A percentile compares a stretch with the other conserved stretches of the same genome.
phyloP scores from a whole-genome alignment of 306 rosid genomes.

The Psophocarpus tetragonolobus region DNA sequence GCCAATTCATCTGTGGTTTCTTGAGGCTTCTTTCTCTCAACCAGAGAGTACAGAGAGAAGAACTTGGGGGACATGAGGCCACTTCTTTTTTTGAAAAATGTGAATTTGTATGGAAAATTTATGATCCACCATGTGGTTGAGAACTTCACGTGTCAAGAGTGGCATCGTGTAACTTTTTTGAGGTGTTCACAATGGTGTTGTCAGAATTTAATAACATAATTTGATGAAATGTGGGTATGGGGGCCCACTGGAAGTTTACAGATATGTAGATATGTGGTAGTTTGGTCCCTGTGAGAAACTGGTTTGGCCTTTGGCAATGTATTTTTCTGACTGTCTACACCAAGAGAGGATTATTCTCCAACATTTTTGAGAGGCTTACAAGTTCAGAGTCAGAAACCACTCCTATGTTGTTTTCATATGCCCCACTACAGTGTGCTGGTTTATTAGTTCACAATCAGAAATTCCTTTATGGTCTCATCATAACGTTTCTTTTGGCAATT shows the following conservation, averaged over 20 bases:
- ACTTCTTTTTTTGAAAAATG: not conserved
- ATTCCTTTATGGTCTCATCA: not conserved
- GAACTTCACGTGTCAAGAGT: slow-evolving; percentile 12
- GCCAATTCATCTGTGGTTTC: slow-evolving; percentile 32
- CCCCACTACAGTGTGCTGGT: not conserved
- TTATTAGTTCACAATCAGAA: not conserved
- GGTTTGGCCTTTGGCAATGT: slow-evolving; percentile 10
- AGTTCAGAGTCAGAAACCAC: not conserved
- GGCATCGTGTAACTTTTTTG: not conserved
- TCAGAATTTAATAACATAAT: slow-evolving; percentile 37
- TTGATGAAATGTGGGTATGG: slow-evolving; percentile 16
- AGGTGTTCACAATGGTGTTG: not conserved
- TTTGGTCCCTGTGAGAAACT: not conserved
- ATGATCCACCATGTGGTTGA: slow-evolving; percentile 20
- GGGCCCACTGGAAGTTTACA: slow-evolving; percentile 19
- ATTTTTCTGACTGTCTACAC: slow-evolving; percentile 24
- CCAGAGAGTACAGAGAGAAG: slow-evolving; percentile 19
- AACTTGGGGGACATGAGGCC: slow-evolving; percentile 18
- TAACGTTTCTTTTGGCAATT: not conserved
- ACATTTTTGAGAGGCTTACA: not conserved
- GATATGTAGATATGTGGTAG: slow-evolving; percentile 7
- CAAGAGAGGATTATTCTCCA: not conserved
- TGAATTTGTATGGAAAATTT: slow-evolving; percentile 11
- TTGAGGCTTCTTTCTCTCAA: slow-evolving; percentile 39
- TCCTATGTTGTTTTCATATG: not conserved